Base-by-base conservation (phyloP, 2,329 filamentous ascomycete species). In the Ophiocordyceps robertsii region DNA sequence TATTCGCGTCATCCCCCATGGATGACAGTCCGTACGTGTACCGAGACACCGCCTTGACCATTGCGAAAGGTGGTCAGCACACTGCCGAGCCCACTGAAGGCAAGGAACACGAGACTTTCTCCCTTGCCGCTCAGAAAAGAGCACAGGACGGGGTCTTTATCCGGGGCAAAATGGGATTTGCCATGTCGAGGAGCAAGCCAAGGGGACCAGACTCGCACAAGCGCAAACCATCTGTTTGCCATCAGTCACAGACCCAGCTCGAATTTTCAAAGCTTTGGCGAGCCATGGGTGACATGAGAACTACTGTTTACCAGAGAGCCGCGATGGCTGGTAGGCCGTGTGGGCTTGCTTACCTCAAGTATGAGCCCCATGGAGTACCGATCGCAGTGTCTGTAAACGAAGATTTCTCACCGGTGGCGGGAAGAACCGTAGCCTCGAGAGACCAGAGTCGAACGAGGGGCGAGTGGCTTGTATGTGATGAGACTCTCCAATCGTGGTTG, bases 141-240 rank as follows among this genome's bases (percentile, higher is more conserved):
- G 45, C 81, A 79, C 16, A 94, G 57, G 2, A 95, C 63, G 1
- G 79, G 86, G 53, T 93, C 84, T 51, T 88, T 84, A 46, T 87
- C 82, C 5, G 89, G 66, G 5, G 66, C 64, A 44, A 94, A 83
- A 1, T 64, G 64, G 4, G 66, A 61, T 47, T 74, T 78, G 12
- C 89, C 89, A 57, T 95, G 89, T 33, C 87, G 71, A n/a, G 90
- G 90, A 8, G 83, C 86, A 11, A 95, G 66, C 90, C 90, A 96
- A 1, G 88, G 82, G 30, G 73, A 74, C 77, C 81, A 92, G 4
- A 85, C 68, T 16, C 88, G 77, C 6, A 93, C 80, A 12, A 95
- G 63, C 8, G 85, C 78, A 57, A 95, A 90, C 78, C 87, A 94
- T 51, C 83, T 40, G 11, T 29, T n/a, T 6, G 9, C 24, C 24